Base-by-base conservation (phyloP, 2,329 filamentous ascomycete species). In the Diaporthe destruens region DNA sequence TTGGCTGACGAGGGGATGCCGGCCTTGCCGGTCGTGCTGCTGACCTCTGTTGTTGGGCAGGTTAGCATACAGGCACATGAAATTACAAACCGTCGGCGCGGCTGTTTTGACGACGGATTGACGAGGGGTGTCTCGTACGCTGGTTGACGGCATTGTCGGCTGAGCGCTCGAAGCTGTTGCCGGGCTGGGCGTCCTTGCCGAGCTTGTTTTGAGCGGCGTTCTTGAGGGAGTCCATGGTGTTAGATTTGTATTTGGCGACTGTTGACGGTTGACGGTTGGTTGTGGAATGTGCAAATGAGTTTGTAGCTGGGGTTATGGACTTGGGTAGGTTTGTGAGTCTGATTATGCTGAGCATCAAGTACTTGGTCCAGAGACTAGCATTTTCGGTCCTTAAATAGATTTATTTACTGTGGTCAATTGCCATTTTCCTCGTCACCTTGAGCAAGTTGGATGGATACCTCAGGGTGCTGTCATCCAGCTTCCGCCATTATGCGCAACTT, bases 101-200 rank as follows among this genome's bases (percentile, higher is more conserved):
- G 11, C 9, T 49, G 18, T 47, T 9, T 47, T 9, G 25, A 18
- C 12, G 4, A 7, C 16, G 4, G 1, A 29, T 20, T 4, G 32
- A 6, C 0, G 11, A 9, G 36, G n/a, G 6, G 0, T 14, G 61
- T 20, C 3, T 53, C 74, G 14, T 75, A 76, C 75, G 69, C n/a
- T 72, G 29, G 72, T 76, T 74, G 42, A 56, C 66, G 25, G 57
- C 51, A n/a, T 75, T 72, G 53, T 76, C 74, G 42, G 75, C 75
- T 8, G 54, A 29, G 44, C 73, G 59, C 74, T 76, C 75, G 44
- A 76, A 51, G 51, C 29, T 34, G 75, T 73, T 70, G 44, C 75
- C 75, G 34, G 75, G 72, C 75, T 76, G 75, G 12, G 75, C 69
- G 66, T 73, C 74, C 72, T 76, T 75, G 66, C 53, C 53, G 9